phyloP scores from a whole-genome alignment of 1,284 basidiomycete genomes.

The Melampsora larici-populina region DNA sequence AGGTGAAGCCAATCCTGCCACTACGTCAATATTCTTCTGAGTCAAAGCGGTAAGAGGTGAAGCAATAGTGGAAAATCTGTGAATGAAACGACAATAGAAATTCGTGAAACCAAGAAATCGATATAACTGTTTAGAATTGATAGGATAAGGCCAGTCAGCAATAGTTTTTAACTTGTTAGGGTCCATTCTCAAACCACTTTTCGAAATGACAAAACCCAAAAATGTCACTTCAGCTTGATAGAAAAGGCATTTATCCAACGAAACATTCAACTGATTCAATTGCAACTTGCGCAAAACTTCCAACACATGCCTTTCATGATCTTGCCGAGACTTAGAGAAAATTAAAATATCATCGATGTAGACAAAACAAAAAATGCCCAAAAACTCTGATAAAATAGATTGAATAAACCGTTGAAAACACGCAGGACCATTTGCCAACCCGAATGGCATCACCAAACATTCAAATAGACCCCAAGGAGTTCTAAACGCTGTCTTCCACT shows the following conservation, averaged over 20 bases:
- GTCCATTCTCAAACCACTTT: not conserved
- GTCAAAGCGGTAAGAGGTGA: not conserved
- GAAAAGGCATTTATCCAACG: conserved; percentile 6
- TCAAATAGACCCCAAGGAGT: too few species aligned
- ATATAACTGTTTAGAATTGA: too few species aligned
- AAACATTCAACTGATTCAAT: not conserved
- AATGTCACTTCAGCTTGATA: not conserved
- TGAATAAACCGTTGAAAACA: too few species aligned
- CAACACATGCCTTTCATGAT: conserved; percentile 26
- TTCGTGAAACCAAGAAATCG: conserved; percentile 3
- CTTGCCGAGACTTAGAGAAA: conserved; percentile 53
- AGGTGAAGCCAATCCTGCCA: not conserved
- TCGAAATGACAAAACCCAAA: conserved; percentile 6
- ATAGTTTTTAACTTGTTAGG: too few species aligned
- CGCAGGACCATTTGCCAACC: too few species aligned
- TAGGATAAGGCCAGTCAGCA: too few species aligned
- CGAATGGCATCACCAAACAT: too few species aligned
- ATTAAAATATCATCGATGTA: too few species aligned
- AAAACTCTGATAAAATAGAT: too few species aligned
- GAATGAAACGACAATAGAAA: too few species aligned
- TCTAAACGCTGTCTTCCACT: conserved; percentile 56
- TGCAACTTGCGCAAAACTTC: not conserved
- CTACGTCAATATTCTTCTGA: not conserved
- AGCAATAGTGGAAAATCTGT: not conserved
- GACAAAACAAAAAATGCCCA: too few species aligned